A percentile compares a stretch with the other conserved stretches of the same genome.
Evolutionary conservation across 192 early-diverging fungal species (phyloP).

Genomic region (Ambispora gerdemannii): DNA sequence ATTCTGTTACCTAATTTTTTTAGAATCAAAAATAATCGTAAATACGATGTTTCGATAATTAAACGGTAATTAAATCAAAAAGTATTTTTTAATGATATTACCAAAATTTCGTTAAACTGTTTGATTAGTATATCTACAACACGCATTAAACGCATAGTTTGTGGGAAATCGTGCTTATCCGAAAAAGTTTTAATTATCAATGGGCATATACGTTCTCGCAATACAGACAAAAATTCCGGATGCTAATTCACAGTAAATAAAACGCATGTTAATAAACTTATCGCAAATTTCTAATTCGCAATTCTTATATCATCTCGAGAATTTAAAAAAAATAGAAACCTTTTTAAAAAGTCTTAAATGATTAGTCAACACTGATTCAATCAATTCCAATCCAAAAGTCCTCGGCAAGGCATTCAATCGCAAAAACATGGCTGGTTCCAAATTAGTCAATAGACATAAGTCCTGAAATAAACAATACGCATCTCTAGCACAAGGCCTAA

Average conservation of each 20-base stretch:
- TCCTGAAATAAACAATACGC: slow-evolving; percentile 91
- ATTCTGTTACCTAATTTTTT: slow-evolving; percentile 68
- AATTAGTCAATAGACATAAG: slow-evolving; percentile 74
- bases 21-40: slow-evolving; percentile 1
- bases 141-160: slow-evolving; percentile 78
- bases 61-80: not conserved
- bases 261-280: too few relatives aligned
- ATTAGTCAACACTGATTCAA: slow-evolving; percentile 84
- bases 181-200: slow-evolving; percentile 90
- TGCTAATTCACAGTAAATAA: slow-evolving; percentile 49
- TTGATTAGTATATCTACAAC: slow-evolving; percentile 78
- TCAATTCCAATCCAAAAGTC: slow-evolving; percentile 84
- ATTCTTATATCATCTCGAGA: too few relatives aligned
- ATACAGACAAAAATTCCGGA: slow-evolving; percentile 60
- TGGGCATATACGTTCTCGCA: slow-evolving; percentile 85
- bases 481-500: slow-evolving; percentile 67
- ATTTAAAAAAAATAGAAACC: slow-evolving; percentile 42
- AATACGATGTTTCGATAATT: not conserved
- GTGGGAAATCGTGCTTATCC: slow-evolving; percentile 80
- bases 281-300: too few relatives aligned
- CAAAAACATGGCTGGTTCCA: slow-evolving; percentile 63
- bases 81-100: slow-evolving; percentile 31
- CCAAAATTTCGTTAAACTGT: slow-evolving; percentile 68
- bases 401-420: slow-evolving; percentile 53
- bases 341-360: slow-evolving; percentile 72